Base-by-base conservation (phyloP, 2,329 filamentous ascomycete species). In the Cryoendolithus antarcticus region DNA sequence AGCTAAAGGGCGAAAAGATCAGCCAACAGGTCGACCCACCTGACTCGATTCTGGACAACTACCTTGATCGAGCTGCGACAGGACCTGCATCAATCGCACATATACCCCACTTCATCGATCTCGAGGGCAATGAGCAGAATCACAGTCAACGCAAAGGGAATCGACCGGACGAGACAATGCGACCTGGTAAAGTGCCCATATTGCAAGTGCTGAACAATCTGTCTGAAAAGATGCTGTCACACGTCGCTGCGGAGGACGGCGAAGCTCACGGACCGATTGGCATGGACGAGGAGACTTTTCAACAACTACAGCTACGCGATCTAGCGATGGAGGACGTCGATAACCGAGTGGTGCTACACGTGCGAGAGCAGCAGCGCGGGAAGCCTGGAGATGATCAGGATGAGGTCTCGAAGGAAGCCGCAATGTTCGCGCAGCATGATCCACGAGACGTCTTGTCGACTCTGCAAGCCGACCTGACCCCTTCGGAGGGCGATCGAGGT, bases 61-160 rank as follows among this genome's bases (percentile, higher is more conserved):
- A 94, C 57, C 73, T 94, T 15, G 77, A 81, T 42, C 72, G 73
- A 30, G 82, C 86, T 48, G 62, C 70, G 34, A 61, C 63, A 21
- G 67, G 65, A 9, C 57, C 59, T 13, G 56, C 63, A 1, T 59
- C 74, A 48, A 66, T 78, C 3, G 66, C 78, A 28, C 74, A 80
- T 40, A 77, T 98, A 12, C 88, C 91, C 1, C 79, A 88, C 51
- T 88, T 93, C 47, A 86, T 98, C 50, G 83, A 98, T 58, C 63
- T 98, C 19, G 85, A 89, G 56, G 91, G 82, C 24, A 98, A 98
- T 55, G 91, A 96, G 62, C 84, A 91, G 59, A 89, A 98, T 53
- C 80, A 93, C 59, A 93, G 86, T 50, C 84, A 88, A 38, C 75
- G 80, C 53, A 80, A 73, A 52, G 91, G 91, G 36, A 96, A 98